Evolutionary conservation across 371 early-diverging fungal species (phyloP).

Genomic region (Mortierella sp.): DNA sequence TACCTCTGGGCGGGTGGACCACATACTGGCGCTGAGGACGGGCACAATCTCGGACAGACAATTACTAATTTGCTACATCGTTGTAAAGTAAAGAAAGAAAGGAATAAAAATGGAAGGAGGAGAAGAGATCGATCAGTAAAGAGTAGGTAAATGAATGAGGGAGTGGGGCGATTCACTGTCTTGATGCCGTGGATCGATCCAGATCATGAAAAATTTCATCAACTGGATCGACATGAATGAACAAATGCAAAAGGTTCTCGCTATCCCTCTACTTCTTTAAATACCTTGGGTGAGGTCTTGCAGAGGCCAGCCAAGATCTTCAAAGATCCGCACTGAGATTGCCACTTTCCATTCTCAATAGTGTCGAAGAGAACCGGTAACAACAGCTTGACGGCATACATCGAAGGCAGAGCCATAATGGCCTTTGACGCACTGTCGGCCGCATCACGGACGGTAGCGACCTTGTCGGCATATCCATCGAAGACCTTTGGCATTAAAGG

Average conservation of each 20-base stretch:
- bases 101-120: neutral
- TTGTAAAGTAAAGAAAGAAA: neutral
- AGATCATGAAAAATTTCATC: no score
- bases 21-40: conserved; percentile 80
- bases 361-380: conserved; percentile 65
- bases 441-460: conserved; percentile 61
- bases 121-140: neutral
- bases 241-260: neutral
- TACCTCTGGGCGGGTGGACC: conserved; percentile 72
- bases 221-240: neutral
- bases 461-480: conserved; percentile 65
- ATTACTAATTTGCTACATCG: conserved; percentile 48
- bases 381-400: conserved; percentile 57
- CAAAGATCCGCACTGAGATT: conserved; percentile 63
- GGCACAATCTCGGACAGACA: conserved; percentile 81
- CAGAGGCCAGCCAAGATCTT: conserved; percentile 59
- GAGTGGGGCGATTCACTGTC: neutral
- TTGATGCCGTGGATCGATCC: neutral
- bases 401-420: conserved; percentile 55
- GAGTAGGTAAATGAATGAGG: neutral
- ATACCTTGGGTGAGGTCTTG: conserved; percentile 43
- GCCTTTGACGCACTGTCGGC: conserved; percentile 61
- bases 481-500: conserved; percentile 60
- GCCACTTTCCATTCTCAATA: conserved; percentile 70
- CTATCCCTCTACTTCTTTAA: neutral